Conservation (phyloP, 2,329 filamentous ascomycete genomes). For the Monilinia vaccinii-corymbosi region DNA sequence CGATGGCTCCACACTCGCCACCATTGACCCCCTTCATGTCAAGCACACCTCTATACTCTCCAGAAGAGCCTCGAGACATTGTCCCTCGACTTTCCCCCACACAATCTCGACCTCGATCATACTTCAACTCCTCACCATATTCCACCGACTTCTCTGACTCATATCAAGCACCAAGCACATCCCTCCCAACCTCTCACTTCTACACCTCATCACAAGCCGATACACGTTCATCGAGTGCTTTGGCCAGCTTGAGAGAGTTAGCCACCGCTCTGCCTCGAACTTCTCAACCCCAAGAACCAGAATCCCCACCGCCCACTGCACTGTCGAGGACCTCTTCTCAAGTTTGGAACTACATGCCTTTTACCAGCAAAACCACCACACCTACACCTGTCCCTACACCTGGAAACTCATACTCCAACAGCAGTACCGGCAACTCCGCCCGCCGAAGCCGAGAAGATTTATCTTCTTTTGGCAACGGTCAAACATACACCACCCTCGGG, state of each 20-base stretch:
- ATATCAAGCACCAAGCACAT: conserved; percentile 31
- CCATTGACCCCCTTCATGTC: conserved; percentile 28
- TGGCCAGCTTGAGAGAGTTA: conserved; percentile 23
- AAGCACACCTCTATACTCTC: conserved; percentile 33
- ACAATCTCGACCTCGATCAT: conserved; percentile 47
- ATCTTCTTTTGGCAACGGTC: conserved; percentile 17
- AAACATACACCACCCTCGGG: conserved; percentile 30
- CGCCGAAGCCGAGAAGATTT: conserved; percentile 21
- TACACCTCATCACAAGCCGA: conserved; percentile 6
- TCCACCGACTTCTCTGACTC: conserved; percentile 9
- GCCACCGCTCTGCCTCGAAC: conserved; percentile 23
- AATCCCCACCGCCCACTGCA: conserved; percentile 10
- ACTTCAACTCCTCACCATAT: conserved; percentile 39
- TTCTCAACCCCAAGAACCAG: conserved; percentile 6
- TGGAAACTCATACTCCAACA: conserved; percentile 20
- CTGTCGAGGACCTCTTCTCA: conserved; percentile 20
- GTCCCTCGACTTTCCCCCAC: conserved; percentile 56
- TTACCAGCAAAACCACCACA: conserved; percentile 18
- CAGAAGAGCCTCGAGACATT: conserved; percentile 49
- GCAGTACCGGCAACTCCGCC: conserved; percentile 12
- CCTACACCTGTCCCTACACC: conserved; percentile 22
- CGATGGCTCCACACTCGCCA: conserved; percentile 26
- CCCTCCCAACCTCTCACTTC: conserved; percentile 29
- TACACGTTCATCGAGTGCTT: conserved; percentile 19
- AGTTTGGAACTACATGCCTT: conserved; percentile 28